These are phyloP conservation scores for Carex scoparia DNA, from an alignment of 176 grass and related monocot genomes.

Conservation along the genomic window DNA sequence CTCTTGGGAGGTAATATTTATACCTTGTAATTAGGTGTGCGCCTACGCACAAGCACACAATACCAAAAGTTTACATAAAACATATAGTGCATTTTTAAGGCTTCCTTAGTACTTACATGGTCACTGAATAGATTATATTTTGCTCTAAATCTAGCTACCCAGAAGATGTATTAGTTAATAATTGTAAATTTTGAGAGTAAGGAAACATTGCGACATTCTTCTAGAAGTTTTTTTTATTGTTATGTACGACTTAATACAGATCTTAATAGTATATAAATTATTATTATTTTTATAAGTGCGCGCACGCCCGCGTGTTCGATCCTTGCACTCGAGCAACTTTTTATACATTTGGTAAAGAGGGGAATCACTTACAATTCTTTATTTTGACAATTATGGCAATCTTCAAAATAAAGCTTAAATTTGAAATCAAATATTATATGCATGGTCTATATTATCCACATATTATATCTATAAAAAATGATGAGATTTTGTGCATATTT, in stretches of 20 bases:
- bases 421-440: too few species aligned
- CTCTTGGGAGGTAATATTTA: conserved; percentile 80
- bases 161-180: background rate
- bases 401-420: too few species aligned
- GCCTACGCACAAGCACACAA: background rate
- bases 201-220: background rate
- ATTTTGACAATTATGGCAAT: too few species aligned
- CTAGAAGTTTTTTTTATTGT: background rate
- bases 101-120: background rate
- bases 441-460: too few species aligned
- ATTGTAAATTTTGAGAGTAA: background rate
- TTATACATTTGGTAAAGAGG: background rate
- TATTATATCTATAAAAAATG: too few species aligned
- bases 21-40: background rate
- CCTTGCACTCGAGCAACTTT: background rate
- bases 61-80: background rate
- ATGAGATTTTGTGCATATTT: too few species aligned
- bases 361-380: too few species aligned
- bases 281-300: background rate
- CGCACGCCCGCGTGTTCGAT: background rate
- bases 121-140: background rate
- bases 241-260: background rate
- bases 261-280: background rate
- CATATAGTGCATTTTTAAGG: background rate
- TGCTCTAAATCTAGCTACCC: background rate